These are phyloP conservation scores for Carex scoparia DNA, from an alignment of 176 grass and related monocot species.

Conservation along the genomic window DNA sequence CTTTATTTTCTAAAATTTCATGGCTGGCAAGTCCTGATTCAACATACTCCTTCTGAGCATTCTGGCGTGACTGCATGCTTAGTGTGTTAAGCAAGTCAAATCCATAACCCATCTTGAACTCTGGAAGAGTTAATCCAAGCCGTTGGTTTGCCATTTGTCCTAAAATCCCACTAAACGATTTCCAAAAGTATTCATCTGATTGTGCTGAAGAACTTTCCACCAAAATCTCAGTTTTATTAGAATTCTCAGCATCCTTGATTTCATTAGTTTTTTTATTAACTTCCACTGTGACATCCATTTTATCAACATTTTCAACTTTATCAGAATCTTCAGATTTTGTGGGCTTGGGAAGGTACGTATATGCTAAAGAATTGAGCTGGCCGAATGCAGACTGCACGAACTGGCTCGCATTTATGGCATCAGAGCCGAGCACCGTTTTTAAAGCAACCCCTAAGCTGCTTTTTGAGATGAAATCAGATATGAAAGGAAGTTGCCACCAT, in stretches of 20 bases:
- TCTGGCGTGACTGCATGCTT: constrained; percentile 52
- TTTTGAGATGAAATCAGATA: constrained; percentile 78
- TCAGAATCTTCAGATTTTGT: constrained; percentile 38
- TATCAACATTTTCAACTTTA: constrained; percentile 39
- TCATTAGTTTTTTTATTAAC: constrained; percentile 5
- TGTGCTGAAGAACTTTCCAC: constrained; percentile 21
- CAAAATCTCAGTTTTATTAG: constrained; percentile 36
- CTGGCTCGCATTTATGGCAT: constrained; percentile 82
- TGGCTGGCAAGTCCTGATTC: constrained; percentile 65
- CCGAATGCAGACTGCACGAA: constrained; percentile 92
- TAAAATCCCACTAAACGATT: constrained; percentile 54
- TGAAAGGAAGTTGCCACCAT: constrained; percentile 87
- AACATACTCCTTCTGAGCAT: constrained; percentile 70
- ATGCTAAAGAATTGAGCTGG: constrained; percentile 64
- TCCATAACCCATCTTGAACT: constrained; percentile 68
- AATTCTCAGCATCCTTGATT: constrained; percentile 25
- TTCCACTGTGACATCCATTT: constrained; percentile 25
- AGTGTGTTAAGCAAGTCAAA: constrained; percentile 63
- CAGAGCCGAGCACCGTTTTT: constrained; percentile 68
- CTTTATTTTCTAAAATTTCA: constrained; percentile 33
- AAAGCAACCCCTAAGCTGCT: constrained; percentile 64
- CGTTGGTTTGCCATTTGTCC: constrained; percentile 55
- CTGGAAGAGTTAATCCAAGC: constrained; percentile 85
- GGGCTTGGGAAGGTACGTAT: constrained; percentile 50
- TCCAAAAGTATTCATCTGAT: constrained; percentile 82